A percentile compares a stretch with the other conserved stretches of the same genome.
These are phyloP conservation scores for Bertia moriformis DNA, from an alignment of 2,329 filamentous ascomycete species.

Conservation along the genomic window DNA sequence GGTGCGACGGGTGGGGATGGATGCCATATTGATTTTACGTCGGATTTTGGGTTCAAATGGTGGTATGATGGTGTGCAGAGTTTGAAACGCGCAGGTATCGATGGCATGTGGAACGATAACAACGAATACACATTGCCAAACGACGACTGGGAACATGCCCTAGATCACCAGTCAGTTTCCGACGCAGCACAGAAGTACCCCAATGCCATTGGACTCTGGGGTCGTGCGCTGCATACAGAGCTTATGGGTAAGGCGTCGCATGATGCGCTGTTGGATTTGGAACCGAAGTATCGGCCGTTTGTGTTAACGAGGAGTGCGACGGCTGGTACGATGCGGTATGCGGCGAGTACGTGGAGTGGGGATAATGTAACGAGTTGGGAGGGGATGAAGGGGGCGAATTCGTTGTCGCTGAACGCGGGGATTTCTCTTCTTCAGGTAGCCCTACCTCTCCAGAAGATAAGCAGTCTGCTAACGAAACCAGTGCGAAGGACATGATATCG, in stretches of 20 bases:
- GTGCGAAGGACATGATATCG: constrained; percentile 62
- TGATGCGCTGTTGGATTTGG: constrained; percentile 44
- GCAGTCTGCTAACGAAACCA: constrained; percentile 7
- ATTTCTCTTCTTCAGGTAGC: constrained; percentile 48
- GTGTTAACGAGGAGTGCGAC: constrained; percentile 59
- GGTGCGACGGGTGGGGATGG: constrained; percentile 57
- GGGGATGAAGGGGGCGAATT: constrained; percentile 58
- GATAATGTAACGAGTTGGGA: constrained; percentile 65
- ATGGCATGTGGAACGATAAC: constrained; percentile 69
- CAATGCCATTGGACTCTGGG: constrained; percentile 48
- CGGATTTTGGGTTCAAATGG: constrained; percentile 50
- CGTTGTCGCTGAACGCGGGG: constrained; percentile 52
- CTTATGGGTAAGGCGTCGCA: constrained; percentile 58
- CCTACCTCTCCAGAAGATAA: neutral
- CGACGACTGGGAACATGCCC: constrained; percentile 49
- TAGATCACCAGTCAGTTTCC: constrained; percentile 27
- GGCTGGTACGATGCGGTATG: constrained; percentile 55
- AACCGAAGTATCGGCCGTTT: constrained; percentile 47
- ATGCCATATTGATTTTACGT: constrained; percentile 62
- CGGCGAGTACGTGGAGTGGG: constrained; percentile 60
- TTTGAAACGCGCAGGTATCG: constrained; percentile 48
- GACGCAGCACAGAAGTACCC: constrained; percentile 15
- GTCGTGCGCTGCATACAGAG: constrained; percentile 54
- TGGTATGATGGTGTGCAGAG: constrained; percentile 56
- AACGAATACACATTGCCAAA: constrained; percentile 58